These are phyloP conservation scores for Trichoderma brevicompactum DNA, from an alignment of 2,329 filamentous ascomycete species.

Conservation along the genomic window DNA sequence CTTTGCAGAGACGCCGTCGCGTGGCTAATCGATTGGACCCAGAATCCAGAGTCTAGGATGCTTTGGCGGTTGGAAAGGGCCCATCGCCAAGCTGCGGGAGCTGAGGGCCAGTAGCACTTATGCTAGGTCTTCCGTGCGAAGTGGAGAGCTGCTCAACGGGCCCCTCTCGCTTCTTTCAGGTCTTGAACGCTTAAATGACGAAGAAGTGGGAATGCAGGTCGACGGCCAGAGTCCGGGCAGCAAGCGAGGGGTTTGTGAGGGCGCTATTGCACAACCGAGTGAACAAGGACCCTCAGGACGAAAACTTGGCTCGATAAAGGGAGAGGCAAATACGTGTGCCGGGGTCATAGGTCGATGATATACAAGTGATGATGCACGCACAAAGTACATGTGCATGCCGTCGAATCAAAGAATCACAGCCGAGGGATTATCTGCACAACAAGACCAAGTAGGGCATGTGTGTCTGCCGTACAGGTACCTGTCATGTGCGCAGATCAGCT, in stretches of 20 bases:
- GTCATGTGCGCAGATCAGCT: slow-evolving; percentile 22
- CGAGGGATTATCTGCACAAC: slow-evolving; percentile 20
- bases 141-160: slow-evolving; percentile 18
- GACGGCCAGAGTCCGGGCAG: background rate
- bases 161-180: slow-evolving; percentile 18
- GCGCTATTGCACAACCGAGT: slow-evolving; percentile 18
- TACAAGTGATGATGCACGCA: background rate
- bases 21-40: slow-evolving; percentile 28
- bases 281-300: background rate
- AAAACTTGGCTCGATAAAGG: background rate
- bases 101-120: slow-evolving; percentile 10
- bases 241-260: background rate
- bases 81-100: slow-evolving; percentile 24
- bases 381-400: background rate
- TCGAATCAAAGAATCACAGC: slow-evolving; percentile 27
- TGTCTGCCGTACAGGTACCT: slow-evolving; percentile 13
- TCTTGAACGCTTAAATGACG: slow-evolving; percentile 24
- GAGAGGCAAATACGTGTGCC: slow-evolving; percentile 12
- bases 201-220: slow-evolving; percentile 6
- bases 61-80: slow-evolving; percentile 22
- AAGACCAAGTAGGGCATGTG: slow-evolving; percentile 7
- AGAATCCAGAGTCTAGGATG: slow-evolving; percentile 22
- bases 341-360: slow-evolving; percentile 11
- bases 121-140: slow-evolving; percentile 9
- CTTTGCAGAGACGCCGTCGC: slow-evolving; percentile 19